A percentile compares a stretch with the other conserved stretches of the same genome.
phyloP scores from a whole-genome alignment of 164 flowering plant species.

The Malania oleifera region DNA sequence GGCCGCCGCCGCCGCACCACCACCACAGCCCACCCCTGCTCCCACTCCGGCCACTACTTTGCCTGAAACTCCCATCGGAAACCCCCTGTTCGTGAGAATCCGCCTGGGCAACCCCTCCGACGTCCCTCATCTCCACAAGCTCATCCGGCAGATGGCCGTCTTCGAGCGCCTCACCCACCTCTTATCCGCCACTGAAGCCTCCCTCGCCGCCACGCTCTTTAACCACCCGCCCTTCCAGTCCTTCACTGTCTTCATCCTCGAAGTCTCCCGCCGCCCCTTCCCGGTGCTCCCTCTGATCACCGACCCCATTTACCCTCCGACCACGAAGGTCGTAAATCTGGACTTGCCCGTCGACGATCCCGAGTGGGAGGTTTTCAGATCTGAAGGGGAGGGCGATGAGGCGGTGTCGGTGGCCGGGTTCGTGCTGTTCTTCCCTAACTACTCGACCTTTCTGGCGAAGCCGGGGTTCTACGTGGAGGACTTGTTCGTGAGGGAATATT shows the following conservation, averaged over 20 bases:
- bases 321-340: slow-evolving; percentile 10
- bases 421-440: slow-evolving; percentile 80
- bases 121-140: slow-evolving; percentile 70
- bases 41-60: slow-evolving; percentile 17
- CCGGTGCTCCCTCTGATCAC: slow-evolving; percentile 3
- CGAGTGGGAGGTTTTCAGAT: slow-evolving; percentile 35
- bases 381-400: slow-evolving; percentile 6
- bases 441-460: slow-evolving; percentile 64
- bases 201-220: slow-evolving; percentile 76
- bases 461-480: slow-evolving; percentile 91
- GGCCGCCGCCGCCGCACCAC: slow-evolving; percentile 61
- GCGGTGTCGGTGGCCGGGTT: slow-evolving; percentile 61
- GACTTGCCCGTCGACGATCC: slow-evolving; percentile 45
- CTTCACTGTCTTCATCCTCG: slow-evolving; percentile 81
- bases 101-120: slow-evolving; percentile 60
- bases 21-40: slow-evolving; percentile 42
- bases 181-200: slow-evolving; percentile 62
- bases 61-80: slow-evolving; percentile 17
- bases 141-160: slow-evolving; percentile 85
- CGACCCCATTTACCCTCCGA: neutral
- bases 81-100: slow-evolving; percentile 43
- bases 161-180: slow-evolving; percentile 73
- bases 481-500: slow-evolving; percentile 72
- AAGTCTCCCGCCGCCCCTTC: slow-evolving; percentile 45
- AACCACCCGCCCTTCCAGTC: slow-evolving; percentile 64